These are phyloP conservation scores for Coniferiporia weirii DNA, from an alignment of 1,284 basidiomycete genomes.

Conservation along the genomic window DNA sequence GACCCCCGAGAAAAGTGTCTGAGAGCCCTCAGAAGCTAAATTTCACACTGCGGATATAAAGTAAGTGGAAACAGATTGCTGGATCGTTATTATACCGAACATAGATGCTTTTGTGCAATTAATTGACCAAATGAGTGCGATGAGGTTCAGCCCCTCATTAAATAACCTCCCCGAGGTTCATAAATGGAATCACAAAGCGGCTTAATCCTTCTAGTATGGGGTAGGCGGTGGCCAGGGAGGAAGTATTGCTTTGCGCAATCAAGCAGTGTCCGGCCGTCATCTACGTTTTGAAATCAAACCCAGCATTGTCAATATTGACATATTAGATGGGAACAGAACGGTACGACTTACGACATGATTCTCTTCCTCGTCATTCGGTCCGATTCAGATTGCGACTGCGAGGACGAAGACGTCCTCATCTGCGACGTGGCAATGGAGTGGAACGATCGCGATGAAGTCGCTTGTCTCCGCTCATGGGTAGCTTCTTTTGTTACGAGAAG, in stretches of 20 bases:
- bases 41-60: background rate
- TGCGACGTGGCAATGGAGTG: background rate
- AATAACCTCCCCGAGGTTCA: background rate
- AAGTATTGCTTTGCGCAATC: background rate
- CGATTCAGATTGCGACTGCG: background rate
- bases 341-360: background rate
- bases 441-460: background rate
- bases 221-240: background rate
- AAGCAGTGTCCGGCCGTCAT: background rate
- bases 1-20: background rate
- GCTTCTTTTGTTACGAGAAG: background rate
- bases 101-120: conserved; percentile 5
- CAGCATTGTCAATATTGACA: background rate
- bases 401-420: background rate
- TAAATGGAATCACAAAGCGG: background rate
- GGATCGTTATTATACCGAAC: conserved; percentile 11
- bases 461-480: background rate
- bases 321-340: background rate
- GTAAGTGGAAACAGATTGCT: background rate
- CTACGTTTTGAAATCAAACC: background rate
- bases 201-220: background rate
- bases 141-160: background rate
- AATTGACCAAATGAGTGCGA: background rate
- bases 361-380: background rate
- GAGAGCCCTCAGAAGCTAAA: background rate